phyloP scores from a whole-genome alignment of 495 filamentous ascomycete species.

The Aspergillus bertholletiae region DNA sequence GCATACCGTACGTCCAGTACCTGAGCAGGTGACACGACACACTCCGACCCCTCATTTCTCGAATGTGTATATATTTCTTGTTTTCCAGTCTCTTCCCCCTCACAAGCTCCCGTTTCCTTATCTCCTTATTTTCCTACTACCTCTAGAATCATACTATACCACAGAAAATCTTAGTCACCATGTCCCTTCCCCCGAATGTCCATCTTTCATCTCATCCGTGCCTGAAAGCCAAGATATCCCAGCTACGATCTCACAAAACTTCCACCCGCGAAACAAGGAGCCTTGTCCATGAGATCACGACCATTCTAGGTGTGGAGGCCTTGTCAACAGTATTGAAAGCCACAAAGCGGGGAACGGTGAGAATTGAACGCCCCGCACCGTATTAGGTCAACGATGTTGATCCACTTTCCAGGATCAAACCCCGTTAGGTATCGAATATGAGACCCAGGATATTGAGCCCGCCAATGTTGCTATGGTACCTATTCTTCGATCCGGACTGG shows the following conservation, averaged over 20 bases:
- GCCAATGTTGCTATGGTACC: constrained; percentile 76
- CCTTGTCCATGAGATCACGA: constrained; percentile 78
- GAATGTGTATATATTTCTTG: not conserved
- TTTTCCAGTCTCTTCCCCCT: not conserved
- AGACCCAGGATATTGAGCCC: constrained; percentile 57
- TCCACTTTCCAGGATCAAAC: constrained; percentile 55
- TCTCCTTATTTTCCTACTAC: not conserved
- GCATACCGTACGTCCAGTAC: too few relatives aligned
- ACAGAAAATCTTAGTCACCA: constrained; percentile 10
- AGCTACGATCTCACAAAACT: constrained; percentile 71
- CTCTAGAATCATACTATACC: not conserved
- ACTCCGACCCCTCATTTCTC: not conserved
- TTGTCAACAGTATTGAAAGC: constrained; percentile 60
- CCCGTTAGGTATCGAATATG: constrained; percentile 69
- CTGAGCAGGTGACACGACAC: constrained; percentile 12
- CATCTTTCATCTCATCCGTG: constrained; percentile 86
- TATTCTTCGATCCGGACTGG: constrained; percentile 83
- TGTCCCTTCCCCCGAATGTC: constrained; percentile 44
- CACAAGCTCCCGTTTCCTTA: not conserved
- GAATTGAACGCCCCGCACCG: not conserved
- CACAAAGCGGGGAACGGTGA: constrained; percentile 36
- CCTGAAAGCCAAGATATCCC: constrained; percentile 81
- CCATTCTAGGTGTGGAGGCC: constrained; percentile 81
- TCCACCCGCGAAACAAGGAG: constrained; percentile 72
- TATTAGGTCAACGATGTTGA: not conserved